A percentile compares a stretch with the other conserved stretches of the same genome.
phyloP scores from a whole-genome alignment of 2,329 filamentous ascomycete genomes.

The Phoma sp. region DNA sequence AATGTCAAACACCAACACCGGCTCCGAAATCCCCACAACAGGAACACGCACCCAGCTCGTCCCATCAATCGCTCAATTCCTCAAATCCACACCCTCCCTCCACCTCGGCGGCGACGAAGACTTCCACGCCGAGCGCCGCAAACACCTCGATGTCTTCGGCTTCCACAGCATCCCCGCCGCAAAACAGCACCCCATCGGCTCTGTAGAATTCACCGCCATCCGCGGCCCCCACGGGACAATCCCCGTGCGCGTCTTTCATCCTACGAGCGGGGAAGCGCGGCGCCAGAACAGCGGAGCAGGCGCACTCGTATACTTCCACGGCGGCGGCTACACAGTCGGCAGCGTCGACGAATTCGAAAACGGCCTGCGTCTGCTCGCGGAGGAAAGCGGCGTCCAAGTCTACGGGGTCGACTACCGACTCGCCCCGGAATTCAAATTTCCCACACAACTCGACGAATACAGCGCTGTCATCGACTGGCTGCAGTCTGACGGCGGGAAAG shows the following conservation, averaged over 20 bases:
- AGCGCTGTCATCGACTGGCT: constrained; percentile 40
- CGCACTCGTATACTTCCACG: constrained; percentile 50
- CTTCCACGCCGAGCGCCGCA: constrained; percentile 30
- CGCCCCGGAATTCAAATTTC: constrained; percentile 44
- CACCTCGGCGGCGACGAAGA: constrained; percentile 34
- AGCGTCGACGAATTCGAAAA: constrained; percentile 52
- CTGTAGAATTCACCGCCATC: constrained; percentile 44
- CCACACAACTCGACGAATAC: constrained; percentile 47
- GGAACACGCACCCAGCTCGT: constrained; percentile 15
- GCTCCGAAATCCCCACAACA: neutral
- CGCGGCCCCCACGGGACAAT: constrained; percentile 46
- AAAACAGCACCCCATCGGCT: constrained; percentile 34
- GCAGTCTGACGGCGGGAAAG: constrained; percentile 14
- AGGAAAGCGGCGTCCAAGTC: constrained; percentile 18
- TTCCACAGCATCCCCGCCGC: constrained; percentile 34
- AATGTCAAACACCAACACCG: neutral
- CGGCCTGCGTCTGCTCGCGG: constrained; percentile 30
- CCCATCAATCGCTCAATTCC: constrained; percentile 21
- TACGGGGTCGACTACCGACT: constrained; percentile 48
- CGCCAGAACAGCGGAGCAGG: constrained; percentile 22
- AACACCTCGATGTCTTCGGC: constrained; percentile 43
- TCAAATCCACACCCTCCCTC: constrained; percentile 26
- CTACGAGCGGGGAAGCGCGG: constrained; percentile 21
- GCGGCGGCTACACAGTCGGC: constrained; percentile 50
- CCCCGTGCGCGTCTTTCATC: constrained; percentile 45